Base-by-base conservation (phyloP, 805 yeast species). In the Lachancea quebecensis region DNA sequence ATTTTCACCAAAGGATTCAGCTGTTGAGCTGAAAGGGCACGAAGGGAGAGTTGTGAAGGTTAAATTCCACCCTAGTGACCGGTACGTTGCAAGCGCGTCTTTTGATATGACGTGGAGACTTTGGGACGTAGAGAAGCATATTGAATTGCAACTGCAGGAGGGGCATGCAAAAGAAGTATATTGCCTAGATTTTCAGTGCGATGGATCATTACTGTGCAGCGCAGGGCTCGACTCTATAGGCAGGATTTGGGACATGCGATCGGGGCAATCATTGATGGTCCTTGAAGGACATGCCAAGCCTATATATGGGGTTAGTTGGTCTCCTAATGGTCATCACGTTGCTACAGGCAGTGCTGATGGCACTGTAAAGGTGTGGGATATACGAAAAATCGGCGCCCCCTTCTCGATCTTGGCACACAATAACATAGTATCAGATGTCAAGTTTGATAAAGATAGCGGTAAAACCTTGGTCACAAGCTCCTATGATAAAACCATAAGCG, bases 291-390 rank as follows among this genome's bases (percentile, higher is more conserved):
- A 93, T 62, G 74, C 77, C 6, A 75, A 79, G 47, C 88, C 86
- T 0, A 76, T 91, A 0, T 79, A 85, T 60, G 67, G 81, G 1
- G 58, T 82, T 37, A 87, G 77, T 51, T 91, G 95, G 85, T 71
- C 90, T 3, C 72, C 75, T 1, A 82, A 85, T 62, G 95, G 96
- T 1, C 73, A 73, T 53, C 81, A 82, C 41, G 55, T 88, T 3
- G 89, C 89, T 2, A 81, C 91, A 0, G 97, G 90, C 2, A 80
- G 95, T 47, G 91, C 84, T 0, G 98, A 91, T 64, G 79, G 88
- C 28, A 66, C 79, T 1, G 73, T 88, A 9, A 83, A 84, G 55
- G 71, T 90, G 2, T 91, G 97, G 97, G 99, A 91, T 66, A 42
- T 91, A 32, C 71, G 99, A 38, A 70, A 69, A 45, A 61, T 72